Conservation (phyloP, 768 basidiomycete species). For the Lactifluus volemus region DNA sequence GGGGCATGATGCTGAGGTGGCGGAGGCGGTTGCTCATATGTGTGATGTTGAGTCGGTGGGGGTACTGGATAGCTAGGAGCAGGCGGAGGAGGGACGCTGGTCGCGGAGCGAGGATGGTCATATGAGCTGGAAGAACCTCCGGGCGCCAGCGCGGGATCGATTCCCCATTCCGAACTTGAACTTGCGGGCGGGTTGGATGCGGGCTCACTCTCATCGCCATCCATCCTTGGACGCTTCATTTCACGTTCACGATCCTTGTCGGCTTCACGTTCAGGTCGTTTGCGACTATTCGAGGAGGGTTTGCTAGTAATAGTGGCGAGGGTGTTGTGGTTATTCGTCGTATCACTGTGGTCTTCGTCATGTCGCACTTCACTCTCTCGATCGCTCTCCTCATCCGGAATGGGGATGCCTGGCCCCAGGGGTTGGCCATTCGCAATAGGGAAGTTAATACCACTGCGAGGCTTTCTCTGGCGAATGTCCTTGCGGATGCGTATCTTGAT, state of each 20-base stretch:
- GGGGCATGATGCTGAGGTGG: constrained; percentile 16
- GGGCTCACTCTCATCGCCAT: constrained; percentile 10
- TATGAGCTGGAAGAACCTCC: constrained; percentile 10
- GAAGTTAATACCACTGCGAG: constrained; percentile 26
- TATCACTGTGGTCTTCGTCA: constrained; percentile 10
- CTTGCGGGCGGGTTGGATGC: constrained; percentile 7
- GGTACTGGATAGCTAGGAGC: constrained; percentile 8
- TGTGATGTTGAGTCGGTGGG: constrained; percentile 4
- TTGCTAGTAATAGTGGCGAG: constrained; percentile 10
- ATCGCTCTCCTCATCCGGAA: constrained; percentile 16
- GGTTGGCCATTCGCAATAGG: constrained; percentile 12
- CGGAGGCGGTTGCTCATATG: constrained; percentile 12
- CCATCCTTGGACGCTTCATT: constrained; percentile 16
- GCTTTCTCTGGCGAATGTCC: constrained; percentile 78
- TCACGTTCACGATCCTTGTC: constrained; percentile 20
- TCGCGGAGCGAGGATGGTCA: constrained; percentile 10
- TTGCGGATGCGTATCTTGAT: constrained; percentile 93
- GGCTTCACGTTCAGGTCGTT: constrained; percentile 17
- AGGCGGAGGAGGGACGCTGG: constrained; percentile 16
- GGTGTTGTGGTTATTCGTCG: constrained; percentile 17
- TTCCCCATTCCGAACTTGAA: constrained; percentile 17
- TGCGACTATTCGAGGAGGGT: constrained; percentile 5
- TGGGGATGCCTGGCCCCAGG: constrained; percentile 12
- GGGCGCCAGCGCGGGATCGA: constrained; percentile 15
- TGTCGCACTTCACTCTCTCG: constrained; percentile 17